Percentiles rank a stretch among this genome's conserved stretches.
Conservation (phyloP, 116 monocot species). For the Zostera marina region DNA sequence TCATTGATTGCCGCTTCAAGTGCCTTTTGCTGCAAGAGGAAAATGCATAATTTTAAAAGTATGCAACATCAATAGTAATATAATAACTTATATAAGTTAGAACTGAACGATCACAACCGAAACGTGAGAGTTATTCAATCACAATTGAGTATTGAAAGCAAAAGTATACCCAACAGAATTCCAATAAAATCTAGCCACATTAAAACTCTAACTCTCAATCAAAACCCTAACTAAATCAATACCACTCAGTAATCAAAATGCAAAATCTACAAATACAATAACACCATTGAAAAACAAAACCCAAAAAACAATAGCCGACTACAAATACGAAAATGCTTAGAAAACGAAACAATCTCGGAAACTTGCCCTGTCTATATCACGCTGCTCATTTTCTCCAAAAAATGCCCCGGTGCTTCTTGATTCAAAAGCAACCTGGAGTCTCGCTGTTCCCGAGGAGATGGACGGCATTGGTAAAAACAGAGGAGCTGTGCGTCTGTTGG, state of each 20-base stretch:
- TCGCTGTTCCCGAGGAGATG: conserved; percentile 2
- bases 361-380: conserved; percentile 46
- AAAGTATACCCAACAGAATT: too few relatives aligned
- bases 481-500: not conserved
- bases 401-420: conserved; percentile 49
- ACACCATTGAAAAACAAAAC: too few relatives aligned
- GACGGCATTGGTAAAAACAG: not conserved
- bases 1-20: conserved; percentile 93
- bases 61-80: not conserved
- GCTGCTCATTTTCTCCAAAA: conserved; percentile 46
- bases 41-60: conserved; percentile 1
- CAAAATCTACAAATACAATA: too few relatives aligned
- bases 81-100: too few relatives aligned
- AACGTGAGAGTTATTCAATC: not conserved
- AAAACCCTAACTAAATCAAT: too few relatives aligned
- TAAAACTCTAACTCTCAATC: too few relatives aligned
- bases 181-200: too few relatives aligned
- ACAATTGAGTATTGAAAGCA: not conserved
- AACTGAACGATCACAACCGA: not conserved
- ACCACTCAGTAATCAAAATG: too few relatives aligned
- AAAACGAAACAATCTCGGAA: not conserved
- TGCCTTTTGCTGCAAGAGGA: conserved; percentile 65
- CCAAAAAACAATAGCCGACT: too few relatives aligned
- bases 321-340: too few relatives aligned
- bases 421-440: conserved; percentile 48